Base-by-base conservation (phyloP, 108 stramenopile genomes). In the Cyclotella kingstonii region DNA sequence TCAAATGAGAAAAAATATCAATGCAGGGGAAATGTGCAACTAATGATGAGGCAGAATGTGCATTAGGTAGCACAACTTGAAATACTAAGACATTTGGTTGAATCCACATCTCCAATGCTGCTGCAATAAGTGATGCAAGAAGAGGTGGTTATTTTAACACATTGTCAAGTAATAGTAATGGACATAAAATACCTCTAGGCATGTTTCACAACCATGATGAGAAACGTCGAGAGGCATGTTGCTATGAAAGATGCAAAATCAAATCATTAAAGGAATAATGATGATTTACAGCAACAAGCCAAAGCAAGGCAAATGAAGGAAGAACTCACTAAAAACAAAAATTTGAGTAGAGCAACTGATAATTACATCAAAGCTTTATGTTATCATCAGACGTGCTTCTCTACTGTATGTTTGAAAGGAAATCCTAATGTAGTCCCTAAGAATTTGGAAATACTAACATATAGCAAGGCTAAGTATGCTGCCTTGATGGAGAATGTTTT, bases 401-500 rank as follows among this genome's bases (percentile, higher is more conserved):
- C 25, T 4, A 15, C 34, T 21, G 52, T 41, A 1, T 66, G 64
- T 33, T 66, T 52, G 64, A 66, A 66, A 35, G 41, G 31, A 6
- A 31, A 44, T 15, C 43, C 39, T 14, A 56, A 22, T 21, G 21
- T 30, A 41, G 64, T 66, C n/a, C 19, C 42, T 8, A 44, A 30
- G 15, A 40, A 54, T 23, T 47, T 66, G 64, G 30, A n/a, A 18
- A 66, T 22, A 22, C 21, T 66, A 39, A 41, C 26, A 66, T 56
- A 43, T 3, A 33, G 55, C 6, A 12, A 28, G 14, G 39, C 54
- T 4, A 54, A 51, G 64, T 21, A 33, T 22, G 17, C 12, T 40
- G 64, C 64, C 5, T 31, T 66, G 31, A 66, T 55, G 42, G 53
- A 66, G n/a, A 66, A 66, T 49, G 55, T 66, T 46, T 18, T 21